Conservation (phyloP, 345 rosid species). For the Citrus medica region DNA sequence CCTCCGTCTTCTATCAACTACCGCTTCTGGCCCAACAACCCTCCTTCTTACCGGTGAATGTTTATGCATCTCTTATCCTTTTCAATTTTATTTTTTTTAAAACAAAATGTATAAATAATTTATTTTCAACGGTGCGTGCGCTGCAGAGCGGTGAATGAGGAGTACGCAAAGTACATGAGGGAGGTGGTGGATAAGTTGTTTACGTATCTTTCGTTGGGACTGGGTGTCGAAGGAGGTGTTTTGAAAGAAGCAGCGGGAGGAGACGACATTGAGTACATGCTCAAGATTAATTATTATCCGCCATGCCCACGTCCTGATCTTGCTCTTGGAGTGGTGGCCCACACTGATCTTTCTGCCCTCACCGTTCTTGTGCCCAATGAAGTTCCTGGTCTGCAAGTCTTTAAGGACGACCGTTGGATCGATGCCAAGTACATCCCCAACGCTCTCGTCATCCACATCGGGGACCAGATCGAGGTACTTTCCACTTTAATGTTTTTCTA, state of each 20-base stretch:
- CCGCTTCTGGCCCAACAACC: slow-evolving; percentile 70
- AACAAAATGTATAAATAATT: too few species aligned
- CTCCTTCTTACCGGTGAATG: slow-evolving; percentile 64
- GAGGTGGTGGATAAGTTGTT: slow-evolving; percentile 53
- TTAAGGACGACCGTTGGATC: slow-evolving; percentile 64
- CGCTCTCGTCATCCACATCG: slow-evolving; percentile 74
- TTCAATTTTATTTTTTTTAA: too few species aligned
- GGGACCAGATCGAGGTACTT: slow-evolving; percentile 84
- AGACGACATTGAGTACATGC: slow-evolving; percentile 50
- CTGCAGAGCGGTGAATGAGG: slow-evolving; percentile 73
- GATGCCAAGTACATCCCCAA: slow-evolving; percentile 66
- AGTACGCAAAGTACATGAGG: slow-evolving; percentile 44
- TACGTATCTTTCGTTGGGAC: slow-evolving; percentile 47
- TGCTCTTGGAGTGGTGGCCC: slow-evolving; percentile 73
- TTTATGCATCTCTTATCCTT: too few species aligned
- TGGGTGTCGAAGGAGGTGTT: slow-evolving; percentile 48
- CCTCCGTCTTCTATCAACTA: slow-evolving; percentile 59
- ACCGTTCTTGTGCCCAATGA: slow-evolving; percentile 84
- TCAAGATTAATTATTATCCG: slow-evolving; percentile 86
- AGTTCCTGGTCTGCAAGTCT: slow-evolving; percentile 82
- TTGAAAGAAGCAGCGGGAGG: slow-evolving; percentile 63
- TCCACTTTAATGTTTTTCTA: not conserved
- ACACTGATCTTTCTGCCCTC: slow-evolving; percentile 68
- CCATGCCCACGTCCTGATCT: slow-evolving; percentile 92
- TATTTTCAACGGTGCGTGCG: not conserved